These are phyloP conservation scores for Globisporangium heterothallicum DNA, from an alignment of 352 stramenopile genomes.

Conservation along the genomic window DNA sequence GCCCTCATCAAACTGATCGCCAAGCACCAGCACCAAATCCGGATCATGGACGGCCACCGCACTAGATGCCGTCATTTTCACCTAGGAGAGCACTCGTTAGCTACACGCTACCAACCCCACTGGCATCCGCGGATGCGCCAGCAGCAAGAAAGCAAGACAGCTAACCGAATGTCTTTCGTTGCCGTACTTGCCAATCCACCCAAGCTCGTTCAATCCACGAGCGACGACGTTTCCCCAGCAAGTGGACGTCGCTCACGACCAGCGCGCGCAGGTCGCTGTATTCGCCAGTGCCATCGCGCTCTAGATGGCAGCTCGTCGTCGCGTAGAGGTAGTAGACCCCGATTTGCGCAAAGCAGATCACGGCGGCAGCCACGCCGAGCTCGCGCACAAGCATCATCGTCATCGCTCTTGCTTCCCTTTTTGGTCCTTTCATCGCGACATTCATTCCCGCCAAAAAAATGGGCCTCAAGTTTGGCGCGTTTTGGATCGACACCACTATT, in stretches of 20 bases:
- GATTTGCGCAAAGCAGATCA: slow-evolving; percentile 33
- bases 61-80: slow-evolving; percentile 26
- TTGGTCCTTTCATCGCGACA: too few relatives aligned
- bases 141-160: neutral
- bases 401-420: too few relatives aligned
- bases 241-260: slow-evolving; percentile 66
- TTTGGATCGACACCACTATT: too few relatives aligned
- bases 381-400: slow-evolving; percentile 13
- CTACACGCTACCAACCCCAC: neutral
- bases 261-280: slow-evolving; percentile 29
- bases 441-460: neutral
- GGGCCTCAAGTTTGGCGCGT: too few relatives aligned
- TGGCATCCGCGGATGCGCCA: too few relatives aligned
- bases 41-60: slow-evolving; percentile 48
- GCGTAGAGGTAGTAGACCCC: slow-evolving; percentile 63
- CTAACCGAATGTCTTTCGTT: too few relatives aligned
- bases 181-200: slow-evolving; percentile 63
- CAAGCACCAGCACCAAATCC: slow-evolving; percentile 55
- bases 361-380: slow-evolving; percentile 18
- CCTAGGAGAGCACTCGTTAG: slow-evolving; percentile 15
- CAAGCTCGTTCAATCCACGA: slow-evolving; percentile 51
- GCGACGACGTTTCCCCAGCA: slow-evolving; percentile 64
- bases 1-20: slow-evolving; percentile 76
- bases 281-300: neutral
- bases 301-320: slow-evolving; percentile 19